Percentiles rank a stretch among this genome's conserved stretches.
phyloP scores from a whole-genome alignment of 371 early-diverging fungal species.

The Mortierella sp. region DNA sequence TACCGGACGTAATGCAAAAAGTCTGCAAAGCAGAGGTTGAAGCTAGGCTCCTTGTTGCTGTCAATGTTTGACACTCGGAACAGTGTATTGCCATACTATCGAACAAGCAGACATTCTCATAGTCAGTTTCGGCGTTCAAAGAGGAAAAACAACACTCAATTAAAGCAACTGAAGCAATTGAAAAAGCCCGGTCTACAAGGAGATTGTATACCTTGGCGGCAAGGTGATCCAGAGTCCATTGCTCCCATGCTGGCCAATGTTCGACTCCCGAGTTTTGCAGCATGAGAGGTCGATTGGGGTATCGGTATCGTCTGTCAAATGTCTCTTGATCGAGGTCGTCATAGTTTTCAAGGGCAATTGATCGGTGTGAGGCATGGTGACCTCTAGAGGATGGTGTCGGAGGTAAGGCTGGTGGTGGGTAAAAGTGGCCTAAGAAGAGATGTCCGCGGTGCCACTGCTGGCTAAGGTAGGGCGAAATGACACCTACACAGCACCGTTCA shows the following conservation, averaged over 20 bases:
- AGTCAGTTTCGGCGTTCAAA: not conserved
- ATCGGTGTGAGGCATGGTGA: not conserved
- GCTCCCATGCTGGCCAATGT: constrained; percentile 55
- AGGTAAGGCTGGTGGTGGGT: constrained; percentile 50
- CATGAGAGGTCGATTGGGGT: constrained; percentile 54
- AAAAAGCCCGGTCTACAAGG: too few species aligned
- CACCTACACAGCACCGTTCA: not conserved
- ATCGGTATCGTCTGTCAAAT: constrained; percentile 47
- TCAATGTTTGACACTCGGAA: constrained; percentile 55
- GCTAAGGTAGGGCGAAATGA: constrained; percentile 18
- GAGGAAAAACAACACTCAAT: not conserved
- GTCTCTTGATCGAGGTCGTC: constrained; percentile 27
- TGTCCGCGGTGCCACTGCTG: constrained; percentile 34
- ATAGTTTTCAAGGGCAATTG: constrained; percentile 48
- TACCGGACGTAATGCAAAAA: constrained; percentile 45
- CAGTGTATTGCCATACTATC: constrained; percentile 41
- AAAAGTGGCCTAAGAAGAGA: constrained; percentile 50
- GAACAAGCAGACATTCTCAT: not conserved
- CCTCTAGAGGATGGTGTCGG: constrained; percentile 11
- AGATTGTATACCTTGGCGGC: constrained; percentile 24
- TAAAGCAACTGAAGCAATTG: not conserved
- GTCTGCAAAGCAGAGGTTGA: constrained; percentile 37
- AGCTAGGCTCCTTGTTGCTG: constrained; percentile 29
- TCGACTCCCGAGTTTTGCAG: constrained; percentile 55
- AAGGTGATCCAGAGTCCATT: constrained; percentile 49